Evolutionary conservation across 495 filamentous ascomycete genomes (phyloP), one percentile per base, ranked within the genome.

Genomic region (Lasiosphaeria miniovina): DNA sequence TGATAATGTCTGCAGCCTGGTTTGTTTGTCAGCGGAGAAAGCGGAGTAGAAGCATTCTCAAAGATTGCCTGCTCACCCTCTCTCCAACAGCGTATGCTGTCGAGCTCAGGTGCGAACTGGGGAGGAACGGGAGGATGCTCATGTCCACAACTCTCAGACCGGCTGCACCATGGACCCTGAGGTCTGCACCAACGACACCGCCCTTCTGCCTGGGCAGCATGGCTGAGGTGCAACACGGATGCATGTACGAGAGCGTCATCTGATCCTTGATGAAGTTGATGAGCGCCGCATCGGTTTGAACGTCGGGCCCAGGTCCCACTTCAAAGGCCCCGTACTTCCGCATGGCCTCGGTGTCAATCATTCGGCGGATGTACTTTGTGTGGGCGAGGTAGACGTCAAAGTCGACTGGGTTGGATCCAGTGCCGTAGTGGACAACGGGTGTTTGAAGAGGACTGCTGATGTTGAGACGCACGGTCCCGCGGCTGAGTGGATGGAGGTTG

Each of bases 121-220:
- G 49, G 57, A 86, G 54, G 7, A 86, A 61, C 6, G 86, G 86
- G 24, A 86, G 71, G 50, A 86, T 77, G 61, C 84, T 86, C 71
- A 84, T 81, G 73, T 89, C 86, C 3, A 78, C 83, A 11, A 78
- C 74, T 15, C 76, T 63, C 32, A 79, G 40, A n/a, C 61, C 57
- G 46, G 58, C 58, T 9, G 71, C 63, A 5, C 72, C 74, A 52
- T 77, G 75, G 2, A 79, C 76, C 56, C 64, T 69, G 11, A 78
- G 58, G 31, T 63, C 65, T 49, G 67, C 43, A 32, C 71, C 71
- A 12, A 79, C 76, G 2, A 79, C 74, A 5, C 84, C 84, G 12
- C 82, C 82, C 1, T 76, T 65, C 40, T 73, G 70, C 43, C 69
- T 70, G 0, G 83, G 82, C 68, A 85, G 65, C 81, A 84, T 83